Base-by-base conservation (phyloP, 2,329 filamentous ascomycete species). In the Cylindrodendrum hubeiense region DNA sequence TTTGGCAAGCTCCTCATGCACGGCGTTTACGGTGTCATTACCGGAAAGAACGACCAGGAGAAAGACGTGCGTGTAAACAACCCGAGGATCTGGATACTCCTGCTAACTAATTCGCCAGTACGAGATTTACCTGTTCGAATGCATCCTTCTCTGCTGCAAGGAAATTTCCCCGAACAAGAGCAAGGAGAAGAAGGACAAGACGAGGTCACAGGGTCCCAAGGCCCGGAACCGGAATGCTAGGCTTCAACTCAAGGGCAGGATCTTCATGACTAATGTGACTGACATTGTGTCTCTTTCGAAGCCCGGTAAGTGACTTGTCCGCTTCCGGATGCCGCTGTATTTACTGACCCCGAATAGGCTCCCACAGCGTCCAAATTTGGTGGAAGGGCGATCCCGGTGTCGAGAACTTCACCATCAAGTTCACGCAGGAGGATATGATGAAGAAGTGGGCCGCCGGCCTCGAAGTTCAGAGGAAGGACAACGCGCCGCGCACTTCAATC, bases 251-350 rank as follows among this genome's bases (percentile, higher is more conserved):
- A 99, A 99, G 81, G 96, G 96, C 41, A 90, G 96, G 55, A 99
- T 99, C 74, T 98, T 98, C 82, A 98, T 99, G 95, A 94, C 95
- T 72, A 99, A 99, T 76, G 95, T 99, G 59, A 98, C 95, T 41
- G 94, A 98, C 78, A 91, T 97, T n/a, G 85, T 97, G 44, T 95
- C 92, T 19, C 85, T 96, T 65, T 90, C 91, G 53, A 97, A 95
- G 79, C 93, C 94, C 80, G 94, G 95, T 97, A 88, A 77, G 87
- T 77, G 63, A 39, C 44, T 1, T 24, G 15, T 24, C 0, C 4
- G 0, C 4, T 34, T 41, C 63, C 69, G 41, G 67, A 10, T 46
- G 59, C 15, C 8, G 37, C 34, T 44, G 49, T 37, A 17, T 19
- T 47, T 50, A 61, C 79, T 81, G 73, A 83, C 69, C 43, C 6